A percentile compares a stretch with the other conserved stretches of the same genome.
These are phyloP conservation scores for Suhomyces chickasaworum DNA, from an alignment of 1,139 yeast species.

Conservation along the genomic window DNA sequence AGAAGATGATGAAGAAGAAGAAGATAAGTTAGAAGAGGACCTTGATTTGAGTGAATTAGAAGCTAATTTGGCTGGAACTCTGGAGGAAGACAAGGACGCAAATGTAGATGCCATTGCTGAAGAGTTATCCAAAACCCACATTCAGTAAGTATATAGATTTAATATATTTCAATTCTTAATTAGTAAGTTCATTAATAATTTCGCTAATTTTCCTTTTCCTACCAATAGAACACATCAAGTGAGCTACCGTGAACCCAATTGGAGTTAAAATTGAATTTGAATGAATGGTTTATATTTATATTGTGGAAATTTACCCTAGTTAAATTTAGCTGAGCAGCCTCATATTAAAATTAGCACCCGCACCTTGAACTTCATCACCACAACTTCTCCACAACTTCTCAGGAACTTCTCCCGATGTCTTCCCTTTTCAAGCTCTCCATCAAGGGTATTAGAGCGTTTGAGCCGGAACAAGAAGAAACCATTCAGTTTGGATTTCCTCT, in stretches of 20 bases:
- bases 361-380: background rate
- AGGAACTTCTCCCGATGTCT: conserved; percentile 47
- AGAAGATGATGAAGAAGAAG: conserved; percentile 61
- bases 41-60: conserved; percentile 62
- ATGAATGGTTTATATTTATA: too few relatives aligned
- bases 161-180: background rate
- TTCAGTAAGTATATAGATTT: conserved; percentile 22
- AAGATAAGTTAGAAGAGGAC: conserved; percentile 51
- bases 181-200: too few relatives aligned
- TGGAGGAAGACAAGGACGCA: conserved; percentile 36
- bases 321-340: background rate
- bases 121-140: conserved; percentile 56
- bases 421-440: conserved; percentile 77
- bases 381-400: conserved; percentile 21
- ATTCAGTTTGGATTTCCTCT: conserved; percentile 89
- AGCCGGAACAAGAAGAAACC: conserved; percentile 76
- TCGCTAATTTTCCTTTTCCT: too few relatives aligned
- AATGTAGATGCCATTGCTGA: conserved; percentile 63
- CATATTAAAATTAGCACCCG: background rate
- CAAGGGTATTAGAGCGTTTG: conserved; percentile 89
- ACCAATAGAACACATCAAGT: too few relatives aligned
- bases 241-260: too few relatives aligned
- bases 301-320: background rate
- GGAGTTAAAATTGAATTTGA: too few relatives aligned
- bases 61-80: conserved; percentile 47